These are phyloP conservation scores for Solanum chmielewskii DNA, from an alignment of 257 asterid species.

Conservation along the genomic window DNA sequence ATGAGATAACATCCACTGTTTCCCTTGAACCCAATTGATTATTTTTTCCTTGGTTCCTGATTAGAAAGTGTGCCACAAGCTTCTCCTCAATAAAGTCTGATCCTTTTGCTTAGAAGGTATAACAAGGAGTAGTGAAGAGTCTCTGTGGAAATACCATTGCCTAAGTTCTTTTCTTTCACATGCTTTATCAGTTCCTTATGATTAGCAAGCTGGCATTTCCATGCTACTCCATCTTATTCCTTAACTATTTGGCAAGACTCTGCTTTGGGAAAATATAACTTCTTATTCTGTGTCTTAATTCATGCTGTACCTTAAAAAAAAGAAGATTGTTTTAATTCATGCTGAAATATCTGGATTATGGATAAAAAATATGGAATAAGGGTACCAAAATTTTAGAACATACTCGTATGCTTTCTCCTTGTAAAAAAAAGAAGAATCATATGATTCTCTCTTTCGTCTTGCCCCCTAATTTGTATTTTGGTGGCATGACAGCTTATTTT, in stretches of 20 bases:
- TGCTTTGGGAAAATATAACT: background rate
- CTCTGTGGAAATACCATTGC: background rate
- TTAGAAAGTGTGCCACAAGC: background rate
- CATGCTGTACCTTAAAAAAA: background rate
- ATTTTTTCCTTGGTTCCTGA: background rate
- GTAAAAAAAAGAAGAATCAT: background rate
- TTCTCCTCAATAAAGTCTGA: background rate
- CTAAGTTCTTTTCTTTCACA: background rate
- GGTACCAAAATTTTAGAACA: background rate
- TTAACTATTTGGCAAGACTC: background rate
- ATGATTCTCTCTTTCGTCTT: background rate
- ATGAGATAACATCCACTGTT: background rate
- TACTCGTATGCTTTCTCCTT: background rate
- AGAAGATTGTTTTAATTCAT: background rate
- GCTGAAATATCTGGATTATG: background rate
- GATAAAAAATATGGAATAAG: background rate
- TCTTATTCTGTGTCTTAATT: background rate
- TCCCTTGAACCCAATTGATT: background rate
- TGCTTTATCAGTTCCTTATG: background rate
- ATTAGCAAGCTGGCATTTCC: background rate
- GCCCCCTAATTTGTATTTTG: background rate
- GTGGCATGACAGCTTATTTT: conserved; percentile 19
- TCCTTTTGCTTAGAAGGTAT: background rate
- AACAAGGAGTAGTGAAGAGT: background rate
- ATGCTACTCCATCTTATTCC: background rate